phyloP scores from a whole-genome alignment of 129 eudicot species.

The Flaveria linearis region DNA sequence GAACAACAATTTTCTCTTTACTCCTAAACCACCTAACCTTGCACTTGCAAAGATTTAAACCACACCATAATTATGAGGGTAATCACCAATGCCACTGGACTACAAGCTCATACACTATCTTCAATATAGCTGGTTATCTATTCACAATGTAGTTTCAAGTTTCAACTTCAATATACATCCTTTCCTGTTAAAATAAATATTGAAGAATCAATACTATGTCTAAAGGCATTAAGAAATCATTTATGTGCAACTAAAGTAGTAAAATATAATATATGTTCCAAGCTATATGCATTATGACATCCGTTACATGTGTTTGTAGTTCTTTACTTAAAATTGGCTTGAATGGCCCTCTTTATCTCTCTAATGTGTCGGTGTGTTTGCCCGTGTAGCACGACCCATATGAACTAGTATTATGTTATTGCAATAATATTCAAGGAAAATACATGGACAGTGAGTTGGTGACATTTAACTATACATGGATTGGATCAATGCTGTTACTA shows the following conservation, averaged over 20 bases:
- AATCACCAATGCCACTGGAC: too few relatives aligned
- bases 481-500: neutral
- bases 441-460: slow-evolving; percentile 9
- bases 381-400: neutral
- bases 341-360: neutral
- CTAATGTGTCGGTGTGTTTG: neutral
- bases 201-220: neutral
- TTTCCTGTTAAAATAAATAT: neutral
- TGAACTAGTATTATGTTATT: neutral
- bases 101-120: neutral
- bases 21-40: too few relatives aligned
- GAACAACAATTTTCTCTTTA: too few relatives aligned
- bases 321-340: neutral
- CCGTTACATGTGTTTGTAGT: neutral
- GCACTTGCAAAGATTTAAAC: too few relatives aligned
- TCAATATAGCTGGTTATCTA: neutral
- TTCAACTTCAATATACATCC: neutral
- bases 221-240: neutral
- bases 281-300: too few relatives aligned
- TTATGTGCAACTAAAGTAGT: neutral
- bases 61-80: too few relatives aligned
- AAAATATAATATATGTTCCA: too few relatives aligned
- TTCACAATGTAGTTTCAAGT: neutral
- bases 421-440: neutral
- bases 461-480: neutral